phyloP scores from a whole-genome alignment of 2,329 filamentous ascomycete species.

The Tolypocladium capitatum region DNA sequence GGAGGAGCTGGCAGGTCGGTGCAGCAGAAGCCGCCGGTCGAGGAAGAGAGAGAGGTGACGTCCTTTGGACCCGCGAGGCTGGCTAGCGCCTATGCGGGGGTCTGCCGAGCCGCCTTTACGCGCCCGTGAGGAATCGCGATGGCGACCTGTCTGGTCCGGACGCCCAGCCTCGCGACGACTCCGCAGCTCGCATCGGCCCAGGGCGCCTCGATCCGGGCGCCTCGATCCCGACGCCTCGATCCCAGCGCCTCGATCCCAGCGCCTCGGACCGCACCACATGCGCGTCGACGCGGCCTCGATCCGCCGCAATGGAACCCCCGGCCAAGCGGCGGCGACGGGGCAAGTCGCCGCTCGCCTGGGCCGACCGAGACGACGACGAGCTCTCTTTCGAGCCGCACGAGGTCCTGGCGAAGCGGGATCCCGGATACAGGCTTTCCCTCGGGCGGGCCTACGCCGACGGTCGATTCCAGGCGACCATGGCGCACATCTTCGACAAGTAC shows the following conservation, averaged over 20 bases:
- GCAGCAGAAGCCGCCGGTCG: not conserved
- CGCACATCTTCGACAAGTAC: constrained; percentile 83
- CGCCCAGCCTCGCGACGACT: not conserved
- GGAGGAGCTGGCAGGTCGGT: not conserved
- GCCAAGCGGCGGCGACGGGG: constrained; percentile 48
- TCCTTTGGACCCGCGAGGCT: too few species aligned
- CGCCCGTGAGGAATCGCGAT: constrained; percentile 4
- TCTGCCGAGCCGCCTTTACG: too few species aligned
- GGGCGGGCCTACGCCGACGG: constrained; percentile 54
- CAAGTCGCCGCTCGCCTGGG: constrained; percentile 20
- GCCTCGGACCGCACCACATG: constrained; percentile 1
- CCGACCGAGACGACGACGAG: constrained; percentile 33
- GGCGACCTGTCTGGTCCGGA: constrained; percentile 5
- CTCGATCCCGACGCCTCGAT: not conserved
- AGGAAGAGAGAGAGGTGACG: too few species aligned
- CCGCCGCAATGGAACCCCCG: constrained; percentile 38
- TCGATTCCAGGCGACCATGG: constrained; percentile 71
- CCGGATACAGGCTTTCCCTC: constrained; percentile 43
- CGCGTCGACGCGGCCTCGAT: not conserved
- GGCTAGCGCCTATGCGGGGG: too few species aligned
- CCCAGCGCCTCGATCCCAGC: not conserved
- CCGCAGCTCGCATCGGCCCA: not conserved
- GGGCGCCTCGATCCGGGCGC: too few species aligned
- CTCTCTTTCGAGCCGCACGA: constrained; percentile 33
- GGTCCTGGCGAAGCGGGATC: constrained; percentile 33